These are phyloP conservation scores for Plasmodium gallinaceum DNA, from an alignment of 169 alveolate species.

Conservation along the genomic window DNA sequence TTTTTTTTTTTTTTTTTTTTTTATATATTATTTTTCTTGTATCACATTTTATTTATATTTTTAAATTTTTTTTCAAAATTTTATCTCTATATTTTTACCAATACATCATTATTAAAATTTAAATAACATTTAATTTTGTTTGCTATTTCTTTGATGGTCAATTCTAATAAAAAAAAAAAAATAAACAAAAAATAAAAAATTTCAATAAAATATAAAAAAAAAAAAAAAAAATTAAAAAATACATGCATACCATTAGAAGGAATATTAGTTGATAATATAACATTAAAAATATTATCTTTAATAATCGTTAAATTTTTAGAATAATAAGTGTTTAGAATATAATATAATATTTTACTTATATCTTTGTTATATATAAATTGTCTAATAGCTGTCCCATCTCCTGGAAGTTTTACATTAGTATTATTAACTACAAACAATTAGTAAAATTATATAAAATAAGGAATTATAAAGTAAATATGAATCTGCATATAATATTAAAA, in stretches of 20 bases:
- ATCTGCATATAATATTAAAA: too few relatives aligned
- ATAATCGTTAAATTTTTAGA: constrained; percentile 54
- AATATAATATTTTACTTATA: constrained; percentile 38
- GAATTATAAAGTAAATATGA: too few relatives aligned
- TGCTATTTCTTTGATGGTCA: constrained; percentile 58
- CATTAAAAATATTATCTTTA: constrained; percentile 62
- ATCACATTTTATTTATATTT: neutral
- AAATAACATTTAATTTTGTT: constrained; percentile 49
- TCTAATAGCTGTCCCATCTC: constrained; percentile 57
- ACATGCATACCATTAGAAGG: constrained; percentile 62
- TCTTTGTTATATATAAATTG: constrained; percentile 73
- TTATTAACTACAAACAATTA: constrained; percentile 30
- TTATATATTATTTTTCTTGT: too few relatives aligned
- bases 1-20: neutral
- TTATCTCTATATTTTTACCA: constrained; percentile 30
- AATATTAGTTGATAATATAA: constrained; percentile 64
- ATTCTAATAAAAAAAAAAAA: constrained; percentile 29
- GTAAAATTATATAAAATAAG: neutral
- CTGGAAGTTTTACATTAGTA: constrained; percentile 50
- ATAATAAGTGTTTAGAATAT: constrained; percentile 62
- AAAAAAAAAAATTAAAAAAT: neutral
- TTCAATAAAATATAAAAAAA: neutral
- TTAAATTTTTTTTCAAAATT: neutral
- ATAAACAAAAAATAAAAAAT: neutral
- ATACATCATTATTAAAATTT: constrained; percentile 51